Base-by-base conservation (phyloP, 1,284 basidiomycete genomes). In the Hemileia vastatrix region DNA sequence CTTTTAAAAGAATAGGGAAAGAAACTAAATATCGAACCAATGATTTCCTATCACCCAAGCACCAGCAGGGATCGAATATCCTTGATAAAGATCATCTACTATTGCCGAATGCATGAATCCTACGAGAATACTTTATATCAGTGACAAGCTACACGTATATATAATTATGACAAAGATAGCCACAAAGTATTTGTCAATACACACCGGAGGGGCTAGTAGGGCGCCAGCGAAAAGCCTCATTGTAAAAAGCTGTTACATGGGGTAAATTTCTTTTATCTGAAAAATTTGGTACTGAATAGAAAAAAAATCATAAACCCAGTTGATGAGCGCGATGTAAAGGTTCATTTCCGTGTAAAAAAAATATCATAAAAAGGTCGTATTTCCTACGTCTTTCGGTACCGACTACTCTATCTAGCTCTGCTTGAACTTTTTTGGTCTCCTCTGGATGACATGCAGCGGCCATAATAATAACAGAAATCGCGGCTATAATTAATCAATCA, bases 211-310 rank as follows among this genome's bases (percentile, higher is more conserved):
- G 61, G 52, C 58, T 57, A 15, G 58, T 80, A 19, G 84, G 84
- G 54, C 84, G 76, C 85, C 85, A 86, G 27, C 85, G 77, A 54
- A 81, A 82, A 0, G 79, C 77, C 71, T 86, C 84, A 19, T 80
- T 70, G 18, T 84, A 80, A 70, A 84, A 86, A 0, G 84, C 85
- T 52, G 79, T 80, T 1, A 84, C 78, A 66, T 82, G 80, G 0
- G 82, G 81, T 3, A 86, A 77, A 32, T 70, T 66, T 0, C 80
- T 72, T 67, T 79, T 75, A 67, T 86, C 85, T 76, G 59, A 81
- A 1, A 86, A 61, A 2, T 51, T 61, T 32, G 59, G 59, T 32
- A 61, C 59, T 61, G 31, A 21, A 33, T 2, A 54, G 6, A 36
- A 18, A 27, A 32, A 6, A 32, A n/a, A n/a, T 24, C 18, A 50